Percentiles rank a stretch among this genome's conserved stretches.
Evolutionary conservation across 202 grass and related monocot genomes (phyloP).

Genomic region (Eragrostis tef): DNA sequence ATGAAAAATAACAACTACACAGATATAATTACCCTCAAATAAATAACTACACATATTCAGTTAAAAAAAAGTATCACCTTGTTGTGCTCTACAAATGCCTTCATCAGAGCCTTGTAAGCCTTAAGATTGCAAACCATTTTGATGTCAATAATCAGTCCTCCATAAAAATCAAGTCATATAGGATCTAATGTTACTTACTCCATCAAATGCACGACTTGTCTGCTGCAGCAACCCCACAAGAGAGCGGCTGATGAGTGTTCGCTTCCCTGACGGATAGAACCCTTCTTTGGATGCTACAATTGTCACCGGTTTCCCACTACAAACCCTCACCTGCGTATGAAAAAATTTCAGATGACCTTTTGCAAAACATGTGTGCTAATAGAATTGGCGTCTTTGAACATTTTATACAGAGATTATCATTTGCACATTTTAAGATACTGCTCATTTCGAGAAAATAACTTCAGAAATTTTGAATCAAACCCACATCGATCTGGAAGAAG

Average conservation of each 20-base stretch:
- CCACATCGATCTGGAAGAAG: conserved; percentile 96
- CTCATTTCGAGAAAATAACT: not conserved
- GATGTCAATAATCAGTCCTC: conserved; percentile 31
- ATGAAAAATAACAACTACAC: too few relatives aligned
- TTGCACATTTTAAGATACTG: not conserved
- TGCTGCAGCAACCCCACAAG: conserved; percentile 81
- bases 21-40: too few relatives aligned
- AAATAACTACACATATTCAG: too few relatives aligned
- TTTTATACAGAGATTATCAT: conserved; percentile 10
- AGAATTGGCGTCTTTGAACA: not conserved
- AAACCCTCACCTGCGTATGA: conserved; percentile 70
- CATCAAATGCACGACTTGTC: conserved; percentile 83
- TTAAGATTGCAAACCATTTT: conserved; percentile 43
- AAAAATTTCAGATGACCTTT: conserved; percentile 29
- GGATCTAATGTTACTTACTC: conserved; percentile 54
- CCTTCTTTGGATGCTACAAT: conserved; percentile 74
- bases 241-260: conserved; percentile 67
- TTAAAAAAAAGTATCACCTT: conserved; percentile 59
- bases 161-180: not conserved
- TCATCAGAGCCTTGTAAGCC: conserved; percentile 97
- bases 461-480: conserved; percentile 31
- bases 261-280: conserved; percentile 84
- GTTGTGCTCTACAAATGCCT: conserved; percentile 95
- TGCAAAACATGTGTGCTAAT: not conserved
- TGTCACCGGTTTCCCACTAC: conserved; percentile 79